Base-by-base conservation (phyloP, 2,329 filamentous ascomycete species). In the Periglandula ipomoeae region DNA sequence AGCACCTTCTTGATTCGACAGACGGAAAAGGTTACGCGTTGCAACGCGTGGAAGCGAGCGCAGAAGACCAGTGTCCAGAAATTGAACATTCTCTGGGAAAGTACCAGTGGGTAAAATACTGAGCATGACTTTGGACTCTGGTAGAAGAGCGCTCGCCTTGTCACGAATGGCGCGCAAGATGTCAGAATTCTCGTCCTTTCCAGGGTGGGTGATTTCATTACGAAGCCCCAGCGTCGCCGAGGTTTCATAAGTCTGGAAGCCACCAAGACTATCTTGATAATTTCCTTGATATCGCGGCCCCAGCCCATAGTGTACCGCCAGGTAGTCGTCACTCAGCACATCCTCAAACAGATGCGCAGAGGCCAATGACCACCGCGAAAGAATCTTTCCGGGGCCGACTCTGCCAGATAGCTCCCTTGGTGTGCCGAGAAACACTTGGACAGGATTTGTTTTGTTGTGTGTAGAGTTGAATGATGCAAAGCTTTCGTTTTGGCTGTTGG, bases 221-320 rank as follows among this genome's bases (percentile, higher is more conserved):
- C 91, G 85, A 47, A 96, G 76, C 51, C 94, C 93, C 35, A 98
- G 71, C 47, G 87, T 84, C 7, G 93, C 91, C 1, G 93, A 97
- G 6, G 93, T 91, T 58, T 87, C 82, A 62, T 98, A 98, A 0
- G 94, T 98, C 61, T 97, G 89, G 60, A 98, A 95, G 2, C 89
- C 91, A 5, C 94, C 93, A 13, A 98, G 76, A 57, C 89, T 93
- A 61, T 98, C 93, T 66, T 98, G 93, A 58, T 95, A 95, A 62
- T 98, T 98, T 15, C 93, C 93, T 60, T 89, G 84, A 58, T 98
- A 98, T 43, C 89, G 82, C 22, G 89, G 86, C 0, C 93, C 91
- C 17, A 98, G 81, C 44, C 90, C 87, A 62, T 85, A 88, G 59
- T 95, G 88, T 0, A 98, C 93, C 11, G 91, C 85, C 48, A 98